Evolutionary conservation across 2,329 filamentous ascomycete species (phyloP), one percentile per base, ranked within the genome.

Genomic region (Alternaria panax): DNA sequence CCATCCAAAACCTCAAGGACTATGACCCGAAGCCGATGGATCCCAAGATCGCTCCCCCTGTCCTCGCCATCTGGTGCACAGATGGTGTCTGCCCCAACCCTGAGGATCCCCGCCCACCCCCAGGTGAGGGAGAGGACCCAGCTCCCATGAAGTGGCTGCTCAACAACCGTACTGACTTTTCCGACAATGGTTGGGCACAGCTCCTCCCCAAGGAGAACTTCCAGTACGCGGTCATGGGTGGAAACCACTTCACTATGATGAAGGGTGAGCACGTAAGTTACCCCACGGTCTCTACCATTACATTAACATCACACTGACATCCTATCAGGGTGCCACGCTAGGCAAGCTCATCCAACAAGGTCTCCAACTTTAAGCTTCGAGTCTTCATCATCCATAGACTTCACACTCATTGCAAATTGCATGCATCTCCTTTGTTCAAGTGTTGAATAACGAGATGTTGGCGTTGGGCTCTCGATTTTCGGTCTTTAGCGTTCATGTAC

Each of bases 181-280:
- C 85, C 2, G 84, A 87, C 58, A 91, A 91, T 73, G 83, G 87
- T 20, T 91, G 88, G 88, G 88, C 87, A 27, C 86, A 90, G 75
- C 87, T 88, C 41, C 78, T 91, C 38, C 86, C 87, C 52, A 72
- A 80, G 50, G 78, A 84, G 54, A 89, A 87, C 77, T 88, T 91
- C 79, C 81, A 82, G 48, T 88, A 85, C 64, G 84, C 83, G 54
- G 87, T 89, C 70, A 90, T 91, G 87, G 86, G 86, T 16, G 90
- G 88, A 2, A 90, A 92, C 70, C 89, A 92, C 78, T 92, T 92
- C 79, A 87, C 84, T 20, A 92, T 92, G 89, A 91, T 92, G 88
- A 87, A 89, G 75, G 87, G 87, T 62, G 78, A 80, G 51, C 73
- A 79, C 63, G 82, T 83, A 77, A 80, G 80, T 75, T 3, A 32